Conservation (phyloP, 176 grass and related monocot genomes). For the Rhynchospora breviuscula region DNA sequence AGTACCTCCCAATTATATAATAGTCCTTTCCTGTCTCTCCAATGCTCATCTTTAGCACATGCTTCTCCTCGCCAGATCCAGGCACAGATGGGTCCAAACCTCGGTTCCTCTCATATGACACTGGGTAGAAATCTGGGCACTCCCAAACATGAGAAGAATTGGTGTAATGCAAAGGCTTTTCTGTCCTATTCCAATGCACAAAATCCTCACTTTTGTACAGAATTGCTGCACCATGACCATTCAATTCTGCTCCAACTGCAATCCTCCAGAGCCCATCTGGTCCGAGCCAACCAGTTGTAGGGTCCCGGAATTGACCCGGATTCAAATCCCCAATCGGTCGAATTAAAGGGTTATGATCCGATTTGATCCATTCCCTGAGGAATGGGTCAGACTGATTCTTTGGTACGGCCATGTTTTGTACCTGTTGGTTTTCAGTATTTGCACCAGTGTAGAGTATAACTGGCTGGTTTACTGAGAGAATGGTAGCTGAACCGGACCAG, state of each 20-base stretch:
- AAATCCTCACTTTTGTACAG: conserved; percentile 65
- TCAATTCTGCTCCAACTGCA: conserved; percentile 47
- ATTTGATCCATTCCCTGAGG: conserved; percentile 71
- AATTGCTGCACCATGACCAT: conserved; percentile 45
- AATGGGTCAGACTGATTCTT: conserved; percentile 69
- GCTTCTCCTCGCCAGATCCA: conserved; percentile 42
- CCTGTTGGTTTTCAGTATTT: conserved; percentile 46
- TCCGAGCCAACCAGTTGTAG: conserved; percentile 80
- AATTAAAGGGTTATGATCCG: conserved; percentile 60
- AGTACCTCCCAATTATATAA: conserved; percentile 60
- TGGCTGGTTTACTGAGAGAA: conserved; percentile 25
- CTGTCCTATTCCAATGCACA: conserved; percentile 44
- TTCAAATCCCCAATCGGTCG: conserved; percentile 40
- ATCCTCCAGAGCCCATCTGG: conserved; percentile 62
- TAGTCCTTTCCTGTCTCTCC: conserved; percentile 26
- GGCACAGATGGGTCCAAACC: conserved; percentile 44
- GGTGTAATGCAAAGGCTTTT: conserved; percentile 46
- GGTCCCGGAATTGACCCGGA: conserved; percentile 61
- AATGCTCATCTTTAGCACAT: conserved; percentile 78
- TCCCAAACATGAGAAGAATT: conserved; percentile 62
- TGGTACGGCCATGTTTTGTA: conserved; percentile 65
- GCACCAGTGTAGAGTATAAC: conserved; percentile 76
- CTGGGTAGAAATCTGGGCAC: conserved; percentile 65
- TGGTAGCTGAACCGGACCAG: conserved; percentile 84
- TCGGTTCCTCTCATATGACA: conserved; percentile 23